Percentiles rank a stretch among this genome's conserved stretches.
Conservation (phyloP, 1,284 basidiomycete species). For the Vanrija sp. region DNA sequence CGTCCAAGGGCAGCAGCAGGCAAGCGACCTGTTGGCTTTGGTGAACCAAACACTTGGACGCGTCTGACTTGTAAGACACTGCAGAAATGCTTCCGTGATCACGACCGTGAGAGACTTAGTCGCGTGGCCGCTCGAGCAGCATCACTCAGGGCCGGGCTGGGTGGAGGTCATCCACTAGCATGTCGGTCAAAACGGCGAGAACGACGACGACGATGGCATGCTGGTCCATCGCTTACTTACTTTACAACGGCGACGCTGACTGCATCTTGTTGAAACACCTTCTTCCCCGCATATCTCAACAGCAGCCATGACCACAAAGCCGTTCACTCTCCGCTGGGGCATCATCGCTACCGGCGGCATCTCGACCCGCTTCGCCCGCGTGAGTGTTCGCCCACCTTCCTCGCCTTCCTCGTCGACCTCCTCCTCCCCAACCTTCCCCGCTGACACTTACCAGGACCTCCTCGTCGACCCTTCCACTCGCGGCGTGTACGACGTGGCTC, state of each 20-base stretch:
- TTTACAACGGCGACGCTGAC: too few species aligned
- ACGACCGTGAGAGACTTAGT: conserved; percentile 1
- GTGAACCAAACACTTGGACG: background rate
- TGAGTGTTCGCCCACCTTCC: conserved; percentile 10
- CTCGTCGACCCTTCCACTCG: conserved; percentile 50
- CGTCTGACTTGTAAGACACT: too few species aligned
- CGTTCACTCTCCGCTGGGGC: conserved; percentile 43
- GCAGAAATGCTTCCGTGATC: background rate
- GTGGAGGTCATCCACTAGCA: too few species aligned
- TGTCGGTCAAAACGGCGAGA: conserved; percentile 1
- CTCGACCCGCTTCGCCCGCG: conserved; percentile 36
- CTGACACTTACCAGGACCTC: conserved; percentile 27
- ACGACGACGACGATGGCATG: background rate
- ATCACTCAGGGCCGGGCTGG: too few species aligned
- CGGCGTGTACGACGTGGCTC: conserved; percentile 64
- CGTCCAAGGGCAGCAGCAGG: too few species aligned
- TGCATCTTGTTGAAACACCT: background rate
- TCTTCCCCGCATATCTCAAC: background rate
- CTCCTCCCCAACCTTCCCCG: conserved; percentile 2
- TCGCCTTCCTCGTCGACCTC: background rate
- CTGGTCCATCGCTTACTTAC: background rate
- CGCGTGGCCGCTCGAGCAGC: background rate
- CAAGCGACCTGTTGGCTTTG: background rate
- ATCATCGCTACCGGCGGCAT: conserved; percentile 50
- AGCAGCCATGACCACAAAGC: background rate